Conservation (phyloP, 495 filamentous ascomycete species). For the Xylaria flabelliformis region DNA sequence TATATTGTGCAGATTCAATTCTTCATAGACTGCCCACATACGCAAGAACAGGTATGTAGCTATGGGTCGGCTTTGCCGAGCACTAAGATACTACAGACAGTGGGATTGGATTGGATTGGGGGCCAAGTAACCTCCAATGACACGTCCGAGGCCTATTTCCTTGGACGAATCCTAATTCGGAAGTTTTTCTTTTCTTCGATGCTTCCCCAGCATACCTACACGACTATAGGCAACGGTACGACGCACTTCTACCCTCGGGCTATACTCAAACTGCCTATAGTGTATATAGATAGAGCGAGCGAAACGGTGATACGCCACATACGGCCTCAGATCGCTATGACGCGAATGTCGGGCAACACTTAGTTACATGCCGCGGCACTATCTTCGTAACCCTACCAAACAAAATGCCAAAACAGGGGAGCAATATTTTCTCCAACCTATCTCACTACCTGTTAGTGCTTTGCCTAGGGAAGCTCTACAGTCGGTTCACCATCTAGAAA, state of each 20-base stretch:
- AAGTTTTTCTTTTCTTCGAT: neutral
- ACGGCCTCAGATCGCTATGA: neutral
- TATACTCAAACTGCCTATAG: neutral
- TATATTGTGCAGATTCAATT: neutral
- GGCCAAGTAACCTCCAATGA: slow-evolving; percentile 1
- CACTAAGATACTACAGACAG: neutral
- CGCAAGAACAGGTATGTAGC: neutral
- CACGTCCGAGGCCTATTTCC: neutral
- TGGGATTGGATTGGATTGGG: slow-evolving; percentile 9
- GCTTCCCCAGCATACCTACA: neutral
- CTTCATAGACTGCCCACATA: neutral
- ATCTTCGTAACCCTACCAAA: slow-evolving; percentile 11
- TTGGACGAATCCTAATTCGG: neutral
- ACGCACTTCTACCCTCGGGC: neutral
- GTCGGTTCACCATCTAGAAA: neutral
- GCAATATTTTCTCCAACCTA: neutral
- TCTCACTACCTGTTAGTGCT: neutral
- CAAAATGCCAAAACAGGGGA: neutral
- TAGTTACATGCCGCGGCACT: neutral
- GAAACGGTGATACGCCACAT: neutral
- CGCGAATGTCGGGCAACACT: neutral
- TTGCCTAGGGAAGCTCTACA: neutral
- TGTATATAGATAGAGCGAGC: neutral
- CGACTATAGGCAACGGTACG: neutral
- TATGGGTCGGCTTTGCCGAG: slow-evolving; percentile 10